These are phyloP conservation scores for Perkinsus olseni DNA, from an alignment of 169 alveolate genomes.

Conservation along the genomic window DNA sequence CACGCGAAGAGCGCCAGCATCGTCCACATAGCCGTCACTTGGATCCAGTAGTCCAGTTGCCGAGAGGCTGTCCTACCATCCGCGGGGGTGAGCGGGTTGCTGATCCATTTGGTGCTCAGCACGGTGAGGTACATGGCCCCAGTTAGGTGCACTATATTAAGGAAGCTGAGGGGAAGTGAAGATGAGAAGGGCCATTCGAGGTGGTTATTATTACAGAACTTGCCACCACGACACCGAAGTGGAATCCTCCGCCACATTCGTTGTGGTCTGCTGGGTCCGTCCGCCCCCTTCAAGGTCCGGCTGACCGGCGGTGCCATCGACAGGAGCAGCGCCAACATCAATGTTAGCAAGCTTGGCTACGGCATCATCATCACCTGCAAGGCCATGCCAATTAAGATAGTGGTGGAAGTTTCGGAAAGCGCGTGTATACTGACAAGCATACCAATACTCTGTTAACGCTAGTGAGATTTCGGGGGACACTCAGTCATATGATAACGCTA, in stretches of 20 bases:
- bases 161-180: neutral
- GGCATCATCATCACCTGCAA: neutral
- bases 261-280: neutral
- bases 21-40: neutral
- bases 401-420: too few relatives aligned
- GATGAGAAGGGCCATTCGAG: neutral
- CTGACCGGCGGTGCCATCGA: neutral
- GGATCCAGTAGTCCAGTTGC: neutral
- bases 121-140: neutral
- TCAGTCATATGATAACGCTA: too few relatives aligned
- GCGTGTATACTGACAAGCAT: too few relatives aligned
- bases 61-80: neutral
- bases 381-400: too few relatives aligned
- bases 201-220: neutral
- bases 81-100: neutral
- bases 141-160: neutral
- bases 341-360: neutral
- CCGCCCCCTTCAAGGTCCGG: neutral
- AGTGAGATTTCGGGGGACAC: too few relatives aligned
- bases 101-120: neutral
- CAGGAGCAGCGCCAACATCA: neutral
- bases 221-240: neutral
- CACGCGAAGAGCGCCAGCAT: neutral
- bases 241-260: neutral
- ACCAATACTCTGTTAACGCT: too few relatives aligned